These are phyloP conservation scores for Zarea fungicola DNA, from an alignment of 2,329 filamentous ascomycete species.

Conservation along the genomic window DNA sequence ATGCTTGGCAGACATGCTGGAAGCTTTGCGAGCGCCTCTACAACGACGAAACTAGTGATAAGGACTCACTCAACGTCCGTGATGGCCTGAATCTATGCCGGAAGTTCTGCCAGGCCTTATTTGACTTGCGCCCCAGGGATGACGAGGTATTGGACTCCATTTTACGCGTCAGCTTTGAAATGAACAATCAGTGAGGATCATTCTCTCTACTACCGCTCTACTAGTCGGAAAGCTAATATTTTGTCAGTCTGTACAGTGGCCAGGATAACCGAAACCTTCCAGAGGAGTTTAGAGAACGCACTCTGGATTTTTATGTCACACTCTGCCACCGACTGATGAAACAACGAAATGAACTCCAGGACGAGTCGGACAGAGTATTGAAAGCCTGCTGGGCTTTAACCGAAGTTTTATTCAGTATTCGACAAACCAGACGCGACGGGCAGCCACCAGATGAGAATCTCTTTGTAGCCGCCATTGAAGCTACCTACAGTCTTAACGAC, in stretches of 20 bases:
- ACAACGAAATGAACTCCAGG: conserved; percentile 70
- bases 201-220: not conserved
- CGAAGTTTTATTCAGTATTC: conserved; percentile 87
- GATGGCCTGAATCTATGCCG: conserved; percentile 81
- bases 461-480: conserved; percentile 33
- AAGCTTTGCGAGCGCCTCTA: conserved; percentile 86
- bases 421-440: conserved; percentile 72
- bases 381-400: conserved; percentile 85
- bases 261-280: conserved; percentile 75
- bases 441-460: conserved; percentile 75
- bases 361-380: conserved; percentile 79
- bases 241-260: conserved; percentile 70
- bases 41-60: conserved; percentile 67
- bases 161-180: conserved; percentile 84
- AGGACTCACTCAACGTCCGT: conserved; percentile 60
- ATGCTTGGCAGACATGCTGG: conserved; percentile 93
- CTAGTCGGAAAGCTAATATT: not conserved
- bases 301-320: conserved; percentile 90
- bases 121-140: conserved; percentile 73
- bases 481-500: conserved; percentile 9
- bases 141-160: conserved; percentile 82
- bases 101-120: conserved; percentile 87
- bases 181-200: conserved; percentile 73
- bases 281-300: conserved; percentile 81
- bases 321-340: conserved; percentile 96